These are phyloP conservation scores for Durotheca rogersii DNA, from an alignment of 495 filamentous ascomycete genomes.

Conservation along the genomic window DNA sequence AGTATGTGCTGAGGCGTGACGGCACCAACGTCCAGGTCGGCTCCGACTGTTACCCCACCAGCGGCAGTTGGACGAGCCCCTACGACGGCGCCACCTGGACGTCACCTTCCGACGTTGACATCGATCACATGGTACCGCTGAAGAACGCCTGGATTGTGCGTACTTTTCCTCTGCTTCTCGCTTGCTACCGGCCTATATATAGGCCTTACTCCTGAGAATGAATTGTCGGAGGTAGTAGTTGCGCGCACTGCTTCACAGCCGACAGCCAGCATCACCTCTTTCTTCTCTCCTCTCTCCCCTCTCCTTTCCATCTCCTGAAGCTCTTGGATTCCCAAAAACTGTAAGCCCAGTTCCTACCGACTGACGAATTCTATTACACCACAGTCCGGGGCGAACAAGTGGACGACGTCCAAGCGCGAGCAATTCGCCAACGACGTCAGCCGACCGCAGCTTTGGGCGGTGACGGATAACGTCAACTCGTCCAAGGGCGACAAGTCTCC, in stretches of 20 bases:
- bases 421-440: conserved; percentile 71
- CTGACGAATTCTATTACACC: background rate
- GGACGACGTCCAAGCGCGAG: conserved; percentile 63
- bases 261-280: no score
- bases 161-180: background rate
- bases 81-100: conserved; percentile 74
- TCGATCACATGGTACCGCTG: conserved; percentile 75
- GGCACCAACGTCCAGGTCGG: conserved; percentile 56
- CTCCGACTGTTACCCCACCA: conserved; percentile 55
- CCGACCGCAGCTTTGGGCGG: conserved; percentile 69
- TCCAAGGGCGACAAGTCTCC: conserved; percentile 67
- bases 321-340: background rate
- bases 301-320: background rate
- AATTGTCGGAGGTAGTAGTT: no score
- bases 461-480: conserved; percentile 73
- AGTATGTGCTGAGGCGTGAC: conserved; percentile 68
- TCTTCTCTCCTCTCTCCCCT: no score
- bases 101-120: conserved; percentile 63
- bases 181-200: no score
- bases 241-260: no score
- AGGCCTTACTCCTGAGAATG: no score
- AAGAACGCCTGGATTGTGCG: conserved; percentile 71
- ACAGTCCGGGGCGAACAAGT: conserved; percentile 53
- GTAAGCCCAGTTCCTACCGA: no score
- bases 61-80: conserved; percentile 63